A percentile compares a stretch with the other conserved stretches of the same genome.
Conservation (phyloP, 192 early-diverging fungal genomes). For the Glomus cerebriforme region DNA sequence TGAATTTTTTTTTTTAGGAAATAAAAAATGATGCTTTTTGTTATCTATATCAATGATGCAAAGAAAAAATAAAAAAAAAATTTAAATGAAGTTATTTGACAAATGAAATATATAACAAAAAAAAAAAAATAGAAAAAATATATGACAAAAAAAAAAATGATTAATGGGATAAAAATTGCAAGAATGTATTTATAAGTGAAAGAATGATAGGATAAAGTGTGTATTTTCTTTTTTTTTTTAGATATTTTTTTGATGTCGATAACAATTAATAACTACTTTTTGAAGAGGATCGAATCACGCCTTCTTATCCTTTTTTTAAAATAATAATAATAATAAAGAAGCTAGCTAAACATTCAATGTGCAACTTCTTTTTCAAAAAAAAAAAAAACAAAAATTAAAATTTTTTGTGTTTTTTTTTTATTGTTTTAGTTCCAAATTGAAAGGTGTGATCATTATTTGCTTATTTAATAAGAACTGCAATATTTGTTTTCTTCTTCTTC, state of each 20-base stretch:
- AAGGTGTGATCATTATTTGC: not conserved
- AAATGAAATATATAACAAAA: not conserved
- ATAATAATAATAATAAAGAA: not conserved
- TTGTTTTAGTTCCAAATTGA: not conserved
- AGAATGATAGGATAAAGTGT: not conserved
- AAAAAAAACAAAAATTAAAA: not conserved
- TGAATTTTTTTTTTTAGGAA: not conserved
- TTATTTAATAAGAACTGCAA: not conserved
- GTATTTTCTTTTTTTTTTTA: no score
- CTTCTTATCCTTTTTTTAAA: no score
- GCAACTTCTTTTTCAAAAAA: not conserved
- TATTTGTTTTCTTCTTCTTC: not conserved
- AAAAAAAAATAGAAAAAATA: not conserved
- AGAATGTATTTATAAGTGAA: not conserved
- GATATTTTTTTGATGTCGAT: not conserved
- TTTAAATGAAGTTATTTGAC: not conserved
- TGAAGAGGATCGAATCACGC: not conserved
- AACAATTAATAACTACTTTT: not conserved
- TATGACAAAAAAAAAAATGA: not conserved
- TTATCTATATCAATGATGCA: not conserved
- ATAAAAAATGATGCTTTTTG: not conserved
- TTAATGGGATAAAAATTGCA: not conserved
- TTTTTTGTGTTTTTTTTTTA: not conserved
- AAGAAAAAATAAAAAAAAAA: not conserved
- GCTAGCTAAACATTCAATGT: not conserved